Base-by-base conservation (phyloP, 2,329 filamentous ascomycete genomes). In the Fusarium ambrosium region DNA sequence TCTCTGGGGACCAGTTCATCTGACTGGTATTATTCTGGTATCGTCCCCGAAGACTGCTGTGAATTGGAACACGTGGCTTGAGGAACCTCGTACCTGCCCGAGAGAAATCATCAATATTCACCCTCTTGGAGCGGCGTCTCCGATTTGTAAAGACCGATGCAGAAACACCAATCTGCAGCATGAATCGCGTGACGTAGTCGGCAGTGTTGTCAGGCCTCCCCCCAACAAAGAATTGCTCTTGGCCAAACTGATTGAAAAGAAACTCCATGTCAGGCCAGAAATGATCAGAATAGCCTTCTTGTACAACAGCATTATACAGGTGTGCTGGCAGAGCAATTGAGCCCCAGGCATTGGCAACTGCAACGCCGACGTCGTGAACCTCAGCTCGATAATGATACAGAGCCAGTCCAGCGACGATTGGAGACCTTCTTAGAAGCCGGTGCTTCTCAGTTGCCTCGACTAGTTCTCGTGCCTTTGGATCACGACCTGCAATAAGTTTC, bases 351-450 rank as follows among this genome's bases (percentile, higher is more conserved):
- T 39, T 51, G 32, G 32, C 45, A 13, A 62, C 3, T 3, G 24
- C 22, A 16, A 62, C 6, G 14, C n/a, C 29, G 13, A 13, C 8
- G 6, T 62, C 45, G 3, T 67, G 27, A 5, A 45, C 18, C 10
- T 67, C 45, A 13, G 64, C n/a, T 14, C 59, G 45, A 20, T 29
- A 14, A 55, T 45, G 18, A 22, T 56, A 32, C 2, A 67, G 4
- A 8, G 24, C 48, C 24, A 67, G 9, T 6, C 64, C 58, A 36
- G 36, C 1, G 8, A 55, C n/a, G 6, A 62, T 45, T 11, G 27
- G 58, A n/a, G 64, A 66, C 4, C 45, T 55, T 18, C 5, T 29
- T 37, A 66, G 22, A n/a, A 66, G 37, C 13, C 43, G 36, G n/a
- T 62, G 41, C 14, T 63, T 37, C 22, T 45, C 4, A 4, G 16